A percentile compares a stretch with the other conserved stretches of the same genome.
These are phyloP conservation scores for Cupressus sempervirens DNA, from an alignment of 75 land plant species.

Conservation along the genomic window DNA sequence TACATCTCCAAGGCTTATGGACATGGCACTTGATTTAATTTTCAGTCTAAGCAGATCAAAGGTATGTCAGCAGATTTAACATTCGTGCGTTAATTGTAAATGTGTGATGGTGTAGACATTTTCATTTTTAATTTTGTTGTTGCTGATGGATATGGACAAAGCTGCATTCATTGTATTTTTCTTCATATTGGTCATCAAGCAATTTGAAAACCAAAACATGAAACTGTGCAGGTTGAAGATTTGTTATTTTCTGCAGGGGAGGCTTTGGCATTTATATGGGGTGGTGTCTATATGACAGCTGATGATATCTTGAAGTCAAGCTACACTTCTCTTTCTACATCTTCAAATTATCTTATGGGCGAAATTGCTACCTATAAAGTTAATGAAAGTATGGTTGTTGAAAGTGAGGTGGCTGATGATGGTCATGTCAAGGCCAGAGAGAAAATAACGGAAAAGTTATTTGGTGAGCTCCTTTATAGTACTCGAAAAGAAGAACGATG, in stretches of 20 bases:
- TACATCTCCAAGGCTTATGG: slow-evolving; percentile 39
- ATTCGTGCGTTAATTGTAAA: not conserved
- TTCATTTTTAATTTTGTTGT: not conserved
- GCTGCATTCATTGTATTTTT: not conserved
- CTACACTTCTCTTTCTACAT: slow-evolving; percentile 77
- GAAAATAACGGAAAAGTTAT: slow-evolving; percentile 60
- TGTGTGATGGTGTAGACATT: not conserved
- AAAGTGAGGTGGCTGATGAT: slow-evolving; percentile 20
- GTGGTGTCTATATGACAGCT: slow-evolving; percentile 75
- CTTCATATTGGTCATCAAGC: not conserved
- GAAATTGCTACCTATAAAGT: slow-evolving; percentile 28
- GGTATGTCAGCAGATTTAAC: slow-evolving; percentile 35
- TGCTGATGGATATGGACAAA: not conserved
- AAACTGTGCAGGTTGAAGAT: slow-evolving; percentile 70
- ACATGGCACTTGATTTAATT: slow-evolving; percentile 60
- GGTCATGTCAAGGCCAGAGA: slow-evolving; percentile 44
- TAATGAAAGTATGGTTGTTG: slow-evolving; percentile 10
- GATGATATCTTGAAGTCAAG: slow-evolving; percentile 84
- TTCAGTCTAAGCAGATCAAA: slow-evolving; percentile 78
- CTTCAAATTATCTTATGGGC: slow-evolving; percentile 64
- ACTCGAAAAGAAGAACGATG: slow-evolving; percentile 93
- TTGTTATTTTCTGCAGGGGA: slow-evolving; percentile 87
- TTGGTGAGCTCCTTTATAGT: slow-evolving; percentile 85
- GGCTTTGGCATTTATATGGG: slow-evolving; percentile 96
- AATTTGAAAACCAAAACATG: not conserved